Conservation (phyloP, 768 basidiomycete genomes). For the Mycena filopes region DNA sequence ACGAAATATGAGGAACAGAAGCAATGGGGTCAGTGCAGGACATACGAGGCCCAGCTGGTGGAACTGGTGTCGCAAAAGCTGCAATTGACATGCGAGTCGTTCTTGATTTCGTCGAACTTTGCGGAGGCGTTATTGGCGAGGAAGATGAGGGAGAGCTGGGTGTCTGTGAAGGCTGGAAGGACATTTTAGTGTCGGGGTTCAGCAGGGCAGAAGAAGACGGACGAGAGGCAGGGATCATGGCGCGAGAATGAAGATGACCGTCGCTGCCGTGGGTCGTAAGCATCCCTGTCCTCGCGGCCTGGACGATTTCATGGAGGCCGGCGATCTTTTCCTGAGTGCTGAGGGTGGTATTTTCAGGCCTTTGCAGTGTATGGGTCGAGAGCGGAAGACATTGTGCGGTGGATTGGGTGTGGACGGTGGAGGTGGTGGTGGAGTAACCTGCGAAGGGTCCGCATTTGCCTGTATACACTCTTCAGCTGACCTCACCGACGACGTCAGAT, state of each 20-base stretch:
- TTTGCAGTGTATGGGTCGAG: slow-evolving; percentile 82
- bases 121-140: slow-evolving; percentile 77
- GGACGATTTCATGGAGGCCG: slow-evolving; percentile 74
- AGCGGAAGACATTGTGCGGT: slow-evolving; percentile 34
- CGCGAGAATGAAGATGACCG: slow-evolving; percentile 81
- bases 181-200: neutral
- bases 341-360: slow-evolving; percentile 66
- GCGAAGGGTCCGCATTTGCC: too few species aligned
- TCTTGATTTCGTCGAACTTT: slow-evolving; percentile 82
- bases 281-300: slow-evolving; percentile 76
- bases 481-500: slow-evolving; percentile 12
- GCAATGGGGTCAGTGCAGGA: slow-evolving; percentile 24
- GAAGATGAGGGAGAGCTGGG: slow-evolving; percentile 70
- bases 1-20: neutral
- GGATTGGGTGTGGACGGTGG: too few species aligned
- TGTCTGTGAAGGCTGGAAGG: slow-evolving; percentile 53
- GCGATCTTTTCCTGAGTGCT: slow-evolving; percentile 74
- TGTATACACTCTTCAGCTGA: too few species aligned
- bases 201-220: slow-evolving; percentile 35
- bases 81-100: slow-evolving; percentile 84
- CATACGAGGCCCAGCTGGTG: slow-evolving; percentile 79
- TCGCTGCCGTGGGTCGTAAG: slow-evolving; percentile 76
- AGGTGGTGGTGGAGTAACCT: too few species aligned
- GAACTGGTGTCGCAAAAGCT: slow-evolving; percentile 76
- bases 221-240: slow-evolving; percentile 83